These are phyloP conservation scores for Penicillium brevicompactum DNA, from an alignment of 2,329 filamentous ascomycete genomes.

Conservation along the genomic window DNA sequence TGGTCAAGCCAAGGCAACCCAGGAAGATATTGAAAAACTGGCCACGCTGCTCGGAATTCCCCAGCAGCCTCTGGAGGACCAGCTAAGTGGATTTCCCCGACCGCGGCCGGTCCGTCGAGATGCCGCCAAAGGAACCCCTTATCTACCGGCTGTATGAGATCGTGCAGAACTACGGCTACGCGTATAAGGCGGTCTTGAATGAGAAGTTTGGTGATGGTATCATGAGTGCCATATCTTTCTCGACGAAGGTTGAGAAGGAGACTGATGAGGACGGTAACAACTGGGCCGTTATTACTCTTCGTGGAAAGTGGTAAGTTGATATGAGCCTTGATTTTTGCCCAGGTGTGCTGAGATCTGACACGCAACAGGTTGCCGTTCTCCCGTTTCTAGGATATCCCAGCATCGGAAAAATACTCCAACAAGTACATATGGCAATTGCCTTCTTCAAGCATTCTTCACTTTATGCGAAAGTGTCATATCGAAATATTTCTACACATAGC, in stretches of 20 bases:
- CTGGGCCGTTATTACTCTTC: slow-evolving; percentile 83
- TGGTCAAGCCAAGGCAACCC: slow-evolving; percentile 74
- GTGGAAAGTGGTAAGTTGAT: slow-evolving; percentile 74
- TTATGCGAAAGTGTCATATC: too few species aligned
- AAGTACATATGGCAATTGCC: background rate
- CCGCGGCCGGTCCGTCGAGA: slow-evolving; percentile 74
- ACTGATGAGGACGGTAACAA: slow-evolving; percentile 76
- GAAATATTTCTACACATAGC: too few species aligned
- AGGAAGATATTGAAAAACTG: slow-evolving; percentile 70
- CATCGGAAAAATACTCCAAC: background rate
- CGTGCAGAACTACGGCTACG: slow-evolving; percentile 95
- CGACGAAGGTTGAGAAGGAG: slow-evolving; percentile 91
- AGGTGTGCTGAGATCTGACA: slow-evolving; percentile 11
- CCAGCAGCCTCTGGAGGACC: slow-evolving; percentile 57
- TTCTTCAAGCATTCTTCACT: too few species aligned
- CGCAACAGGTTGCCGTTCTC: slow-evolving; percentile 48
- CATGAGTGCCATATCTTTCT: slow-evolving; percentile 94
- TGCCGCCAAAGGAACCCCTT: slow-evolving; percentile 81
- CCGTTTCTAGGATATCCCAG: slow-evolving; percentile 37
- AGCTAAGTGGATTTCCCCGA: slow-evolving; percentile 79
- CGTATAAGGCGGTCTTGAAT: slow-evolving; percentile 92
- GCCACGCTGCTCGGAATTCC: slow-evolving; percentile 66
- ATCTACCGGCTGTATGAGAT: slow-evolving; percentile 94
- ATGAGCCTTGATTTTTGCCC: background rate
- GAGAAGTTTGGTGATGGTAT: slow-evolving; percentile 95